Evolutionary conservation across 2,329 filamentous ascomycete species (phyloP), one percentile per base, ranked within the genome.

Genomic region (Neonectria faginata): DNA sequence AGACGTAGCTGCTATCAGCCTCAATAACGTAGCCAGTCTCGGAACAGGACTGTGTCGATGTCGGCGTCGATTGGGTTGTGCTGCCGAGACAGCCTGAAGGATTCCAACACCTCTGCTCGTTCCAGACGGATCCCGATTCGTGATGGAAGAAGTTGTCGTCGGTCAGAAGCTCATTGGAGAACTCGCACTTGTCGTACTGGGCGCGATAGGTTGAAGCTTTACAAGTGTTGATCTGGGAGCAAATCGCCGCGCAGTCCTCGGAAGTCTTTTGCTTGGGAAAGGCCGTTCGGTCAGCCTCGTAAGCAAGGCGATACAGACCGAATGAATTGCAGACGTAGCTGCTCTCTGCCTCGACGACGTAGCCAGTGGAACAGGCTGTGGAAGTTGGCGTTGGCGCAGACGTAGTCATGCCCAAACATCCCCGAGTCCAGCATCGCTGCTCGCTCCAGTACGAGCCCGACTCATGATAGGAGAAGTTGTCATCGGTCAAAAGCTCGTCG

Each of bases 191-290:
- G 4, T 42, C 51, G n/a, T 54, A 54, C 51, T 54, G 33, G 33
- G 12, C 5, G 12, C 51, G 51, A 11, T 54, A 54, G 12, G 51
- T 42, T 3, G 51, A 54, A 14, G 51, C 51, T 6, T 41, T 54
- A 20, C 51, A 54, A 12, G 33, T 42, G 33, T 20, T 54, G 29
- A 54, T 54, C 20, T 54, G 51, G 12, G 51, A 41, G 51, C 51
- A 54, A 18, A 54, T 54, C 18, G 18, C 16, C 1, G 51, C 51
- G 11, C 51, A 42, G 36, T 54, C 51, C 16, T 54, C 51, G 1
- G 51, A 41, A 14, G 51, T 25, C 36, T 54, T 54, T 11, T 54
- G 51, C 33, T 54, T 54, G 31, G 51, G 51, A 25, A 54, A 54
- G 31, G 51, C 36, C 5, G 50, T 54, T 14, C 16, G 16, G 22